Evolutionary conservation across 2,329 filamentous ascomycete species (phyloP).

Genomic region (Aspergillus sp.): DNA sequence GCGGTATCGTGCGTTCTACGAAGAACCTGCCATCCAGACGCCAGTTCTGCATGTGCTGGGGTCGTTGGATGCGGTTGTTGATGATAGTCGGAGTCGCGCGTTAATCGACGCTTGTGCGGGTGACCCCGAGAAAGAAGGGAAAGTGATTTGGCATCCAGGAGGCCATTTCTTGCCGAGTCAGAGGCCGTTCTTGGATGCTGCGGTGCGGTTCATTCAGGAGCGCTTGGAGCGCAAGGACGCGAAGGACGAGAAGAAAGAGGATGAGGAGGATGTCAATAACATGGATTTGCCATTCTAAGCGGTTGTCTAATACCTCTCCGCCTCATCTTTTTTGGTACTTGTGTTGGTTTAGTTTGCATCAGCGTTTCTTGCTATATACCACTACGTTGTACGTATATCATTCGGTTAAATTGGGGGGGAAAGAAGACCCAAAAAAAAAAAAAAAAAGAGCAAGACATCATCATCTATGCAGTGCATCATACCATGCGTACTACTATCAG

Average conservation of each 20-base stretch:
- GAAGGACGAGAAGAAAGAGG: constrained; percentile 39
- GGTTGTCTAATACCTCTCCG: constrained; percentile 5
- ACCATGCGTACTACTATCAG: constrained; percentile 19
- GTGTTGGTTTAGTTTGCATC: background rate
- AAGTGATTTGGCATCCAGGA: constrained; percentile 67
- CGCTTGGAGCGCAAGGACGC: constrained; percentile 34
- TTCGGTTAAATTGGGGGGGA: no score
- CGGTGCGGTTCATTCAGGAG: constrained; percentile 63
- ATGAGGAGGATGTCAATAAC: constrained; percentile 54
- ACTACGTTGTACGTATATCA: background rate
- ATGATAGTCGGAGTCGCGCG: constrained; percentile 60
- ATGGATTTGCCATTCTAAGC: constrained; percentile 58
- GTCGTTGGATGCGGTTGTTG: constrained; percentile 77
- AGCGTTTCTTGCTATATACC: background rate
- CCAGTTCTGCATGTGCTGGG: constrained; percentile 76
- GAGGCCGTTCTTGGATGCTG: constrained; percentile 68
- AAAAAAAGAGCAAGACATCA: no score
- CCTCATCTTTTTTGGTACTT: background rate
- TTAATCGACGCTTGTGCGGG: constrained; percentile 59
- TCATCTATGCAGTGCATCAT: constrained; percentile 2
- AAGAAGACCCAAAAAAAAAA: no score
- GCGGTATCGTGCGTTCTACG: constrained; percentile 61
- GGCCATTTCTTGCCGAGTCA: constrained; percentile 83
- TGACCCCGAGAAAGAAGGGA: constrained; percentile 43
- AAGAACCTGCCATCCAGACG: constrained; percentile 61